These are phyloP conservation scores for Fusarium staphyleae DNA, from an alignment of 2,329 filamentous ascomycete species.

Conservation along the genomic window DNA sequence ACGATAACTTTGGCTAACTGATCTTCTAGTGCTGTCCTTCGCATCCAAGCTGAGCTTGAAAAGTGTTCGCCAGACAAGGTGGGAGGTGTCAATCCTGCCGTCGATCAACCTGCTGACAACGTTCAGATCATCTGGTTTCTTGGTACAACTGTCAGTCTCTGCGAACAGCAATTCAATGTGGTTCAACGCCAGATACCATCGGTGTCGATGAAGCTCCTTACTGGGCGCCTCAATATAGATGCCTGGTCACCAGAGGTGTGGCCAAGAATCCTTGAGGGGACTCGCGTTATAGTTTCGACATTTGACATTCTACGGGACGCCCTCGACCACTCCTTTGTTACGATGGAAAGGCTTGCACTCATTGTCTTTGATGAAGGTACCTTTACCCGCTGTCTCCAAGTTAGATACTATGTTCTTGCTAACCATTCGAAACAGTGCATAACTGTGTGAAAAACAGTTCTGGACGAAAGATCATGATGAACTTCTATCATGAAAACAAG, in stretches of 20 bases:
- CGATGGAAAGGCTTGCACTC: conserved; percentile 67
- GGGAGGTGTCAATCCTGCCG: conserved; percentile 51
- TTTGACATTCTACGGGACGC: conserved; percentile 78
- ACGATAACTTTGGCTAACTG: conserved; percentile 27
- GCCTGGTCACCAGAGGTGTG: conserved; percentile 75
- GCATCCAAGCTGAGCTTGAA: conserved; percentile 71
- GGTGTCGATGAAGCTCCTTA: conserved; percentile 67
- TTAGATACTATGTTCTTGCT: no score
- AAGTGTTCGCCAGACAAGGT: conserved; percentile 62
- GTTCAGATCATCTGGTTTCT: conserved; percentile 74
- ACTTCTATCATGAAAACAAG: conserved; percentile 68
- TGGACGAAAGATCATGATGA: conserved; percentile 74
- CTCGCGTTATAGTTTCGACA: conserved; percentile 79
- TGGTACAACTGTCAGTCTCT: conserved; percentile 72
- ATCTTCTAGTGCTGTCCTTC: conserved; percentile 65
- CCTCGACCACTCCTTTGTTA: conserved; percentile 76
- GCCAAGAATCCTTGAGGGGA: conserved; percentile 68
- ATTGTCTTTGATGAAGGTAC: conserved; percentile 85
- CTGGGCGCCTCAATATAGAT: conserved; percentile 72
- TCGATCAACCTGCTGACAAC: conserved; percentile 21
- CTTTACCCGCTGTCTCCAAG: conserved; percentile 7
- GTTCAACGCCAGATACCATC: conserved; percentile 66
- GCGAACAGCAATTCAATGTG: conserved; percentile 68
- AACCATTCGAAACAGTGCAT: conserved; percentile 63
- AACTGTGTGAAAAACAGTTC: conserved; percentile 72